Conservation (phyloP, 352 stramenopile genomes). For the Blastocystis sp. region DNA sequence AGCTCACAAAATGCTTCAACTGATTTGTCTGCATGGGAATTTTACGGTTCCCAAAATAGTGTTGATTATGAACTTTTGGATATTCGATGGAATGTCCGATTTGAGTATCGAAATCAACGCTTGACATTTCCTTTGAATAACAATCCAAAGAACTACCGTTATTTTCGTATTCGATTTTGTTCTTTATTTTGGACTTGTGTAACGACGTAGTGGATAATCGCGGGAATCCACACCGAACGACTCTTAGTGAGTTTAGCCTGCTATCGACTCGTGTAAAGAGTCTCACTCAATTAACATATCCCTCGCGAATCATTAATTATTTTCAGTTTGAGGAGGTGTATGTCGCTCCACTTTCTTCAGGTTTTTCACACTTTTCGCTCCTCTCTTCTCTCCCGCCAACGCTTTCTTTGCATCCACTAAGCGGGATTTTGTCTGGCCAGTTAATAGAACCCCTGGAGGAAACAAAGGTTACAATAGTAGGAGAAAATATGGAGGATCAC, state of each 20-base stretch:
- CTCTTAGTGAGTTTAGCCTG: background rate
- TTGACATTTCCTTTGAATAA: constrained; percentile 2
- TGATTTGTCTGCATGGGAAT: background rate
- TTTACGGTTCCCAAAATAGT: constrained; percentile 24
- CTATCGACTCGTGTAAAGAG: background rate
- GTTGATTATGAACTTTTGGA: background rate
- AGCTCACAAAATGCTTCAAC: background rate
- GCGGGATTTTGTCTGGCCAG: background rate
- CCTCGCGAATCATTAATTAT: background rate
- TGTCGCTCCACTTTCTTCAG: background rate
- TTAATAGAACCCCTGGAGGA: background rate
- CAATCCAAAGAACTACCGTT: background rate
- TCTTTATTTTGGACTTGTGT: background rate
- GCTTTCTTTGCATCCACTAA: background rate
- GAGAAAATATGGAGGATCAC: constrained; percentile 18
- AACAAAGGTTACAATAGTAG: background rate
- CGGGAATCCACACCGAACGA: background rate
- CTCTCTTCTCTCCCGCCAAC: background rate
- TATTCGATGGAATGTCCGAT: background rate
- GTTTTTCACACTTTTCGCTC: constrained; percentile 35
- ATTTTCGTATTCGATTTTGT: background rate
- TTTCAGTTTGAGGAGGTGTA: constrained; percentile 9
- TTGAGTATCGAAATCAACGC: background rate
- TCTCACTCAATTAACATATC: background rate
- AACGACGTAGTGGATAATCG: background rate